A percentile compares a stretch with the other conserved stretches of the same genome.
Conservation (phyloP, 257 asterid genomes). For the Coffea eugenioides region DNA sequence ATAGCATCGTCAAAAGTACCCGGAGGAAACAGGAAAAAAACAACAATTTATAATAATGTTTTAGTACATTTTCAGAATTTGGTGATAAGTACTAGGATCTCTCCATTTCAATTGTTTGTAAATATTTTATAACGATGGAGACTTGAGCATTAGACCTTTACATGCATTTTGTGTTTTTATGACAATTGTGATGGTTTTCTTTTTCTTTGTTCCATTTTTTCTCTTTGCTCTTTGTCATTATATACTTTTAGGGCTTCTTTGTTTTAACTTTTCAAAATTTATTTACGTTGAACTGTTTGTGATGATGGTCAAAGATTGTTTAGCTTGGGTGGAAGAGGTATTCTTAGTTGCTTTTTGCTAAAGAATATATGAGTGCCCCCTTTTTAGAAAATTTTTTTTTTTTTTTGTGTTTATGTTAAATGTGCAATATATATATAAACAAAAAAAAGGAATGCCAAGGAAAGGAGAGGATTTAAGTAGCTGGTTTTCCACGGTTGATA, state of each 20-base stretch:
- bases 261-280: background rate
- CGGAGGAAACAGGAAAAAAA: too few species aligned
- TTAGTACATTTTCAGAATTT: background rate
- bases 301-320: background rate
- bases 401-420: background rate
- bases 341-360: background rate
- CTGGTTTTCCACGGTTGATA: background rate
- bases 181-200: background rate
- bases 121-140: background rate
- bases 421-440: background rate
- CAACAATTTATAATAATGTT: background rate
- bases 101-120: background rate
- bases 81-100: background rate
- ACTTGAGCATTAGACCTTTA: background rate
- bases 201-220: background rate
- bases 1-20: too few species aligned
- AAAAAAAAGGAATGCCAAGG: background rate
- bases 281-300: background rate
- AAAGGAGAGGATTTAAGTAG: too few species aligned
- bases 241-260: background rate
- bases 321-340: background rate
- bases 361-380: background rate
- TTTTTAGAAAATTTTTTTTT: background rate
- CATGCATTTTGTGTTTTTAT: background rate
- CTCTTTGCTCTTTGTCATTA: background rate